Percentiles rank a stretch among this genome's conserved stretches.
Evolutionary conservation across 2,329 filamentous ascomycete species (phyloP).

Genomic region (Claviceps spartinae): DNA sequence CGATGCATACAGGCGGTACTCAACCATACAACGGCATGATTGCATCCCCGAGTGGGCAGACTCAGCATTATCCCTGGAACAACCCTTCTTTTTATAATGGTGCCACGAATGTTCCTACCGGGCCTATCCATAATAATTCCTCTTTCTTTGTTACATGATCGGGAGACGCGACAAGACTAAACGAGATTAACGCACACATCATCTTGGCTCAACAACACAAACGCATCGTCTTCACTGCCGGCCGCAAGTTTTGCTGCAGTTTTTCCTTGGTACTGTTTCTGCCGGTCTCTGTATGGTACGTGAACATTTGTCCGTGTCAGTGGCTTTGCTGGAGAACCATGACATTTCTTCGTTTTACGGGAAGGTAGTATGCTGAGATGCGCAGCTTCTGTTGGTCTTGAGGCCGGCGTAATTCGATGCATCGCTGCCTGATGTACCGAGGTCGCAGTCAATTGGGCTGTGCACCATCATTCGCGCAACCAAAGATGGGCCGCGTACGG

Average conservation of each 20-base stretch:
- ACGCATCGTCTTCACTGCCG: neutral
- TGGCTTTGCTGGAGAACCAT: neutral
- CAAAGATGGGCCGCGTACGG: too few relatives aligned
- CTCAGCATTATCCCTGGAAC: constrained; percentile 13
- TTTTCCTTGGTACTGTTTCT: neutral
- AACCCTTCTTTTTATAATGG: constrained; percentile 11
- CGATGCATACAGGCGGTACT: constrained; percentile 10
- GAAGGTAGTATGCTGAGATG: too few relatives aligned
- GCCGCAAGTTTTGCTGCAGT: neutral
- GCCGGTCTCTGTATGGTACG: neutral
- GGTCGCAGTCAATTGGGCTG: too few relatives aligned
- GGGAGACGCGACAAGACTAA: constrained; percentile 13
- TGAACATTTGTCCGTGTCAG: neutral
- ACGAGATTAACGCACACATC: neutral
- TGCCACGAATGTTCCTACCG: constrained; percentile 11
- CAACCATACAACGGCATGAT: constrained; percentile 5
- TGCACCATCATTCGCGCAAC: too few relatives aligned
- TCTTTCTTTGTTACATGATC: constrained; percentile 22
- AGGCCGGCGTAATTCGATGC: too few relatives aligned
- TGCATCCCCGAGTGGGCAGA: constrained; percentile 8
- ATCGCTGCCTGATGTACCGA: too few relatives aligned
- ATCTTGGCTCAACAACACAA: neutral
- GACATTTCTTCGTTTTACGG: neutral
- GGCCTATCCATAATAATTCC: constrained; percentile 8
- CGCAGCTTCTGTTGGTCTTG: too few relatives aligned